Evolutionary conservation across 495 filamentous ascomycete species (phyloP), one percentile per base, ranked within the genome.

Genomic region (Venustampulla echinocandica): DNA sequence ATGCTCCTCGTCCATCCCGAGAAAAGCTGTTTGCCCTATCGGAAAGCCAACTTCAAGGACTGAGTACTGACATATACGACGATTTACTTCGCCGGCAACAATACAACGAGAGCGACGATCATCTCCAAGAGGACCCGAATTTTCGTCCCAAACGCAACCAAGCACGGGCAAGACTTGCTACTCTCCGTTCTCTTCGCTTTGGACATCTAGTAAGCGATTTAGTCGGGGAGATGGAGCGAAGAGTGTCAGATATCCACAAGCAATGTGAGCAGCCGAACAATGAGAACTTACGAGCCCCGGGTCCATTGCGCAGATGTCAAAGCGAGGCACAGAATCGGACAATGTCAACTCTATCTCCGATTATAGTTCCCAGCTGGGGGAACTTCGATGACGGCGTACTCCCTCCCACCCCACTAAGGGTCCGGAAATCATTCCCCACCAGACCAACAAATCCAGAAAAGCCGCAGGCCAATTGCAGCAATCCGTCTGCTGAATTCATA

Each of bases 111-210:
- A 21, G 60, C 5, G 84, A 85, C 11, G 69, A 77, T 15, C 89
- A 74, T 58, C 72, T 96, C n/a, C 69, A 81, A 17, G 82, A 86
- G 3, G 85, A 85, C 57, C 66, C 75, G 13, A 81, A 80, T 42
- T 95, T 93, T 67, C 90, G 95, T 66, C 84, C 85, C 15, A 95
- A 95, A 66, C 81, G 90, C 38, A 97, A 96, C 59, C 85, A 93
- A 62, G 90, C 90, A 3, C 78, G 92, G 30, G 81, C 92, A 65
- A 94, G 89, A 62, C 78, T 97, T 7, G 84, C 86, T 3, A 88
- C 85, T 0, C 76, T 96, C 2, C 81, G 85, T 17, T 73, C 81
- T 19, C 77, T 80, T 11, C 73, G 88, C 11, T 97, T 96, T 60
- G 72, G 82, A 42, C 86, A 95, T 54, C 70, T 97, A 2, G 87